Conservation (phyloP, 2,329 filamentous ascomycete species). For the Talaromyces piceae region DNA sequence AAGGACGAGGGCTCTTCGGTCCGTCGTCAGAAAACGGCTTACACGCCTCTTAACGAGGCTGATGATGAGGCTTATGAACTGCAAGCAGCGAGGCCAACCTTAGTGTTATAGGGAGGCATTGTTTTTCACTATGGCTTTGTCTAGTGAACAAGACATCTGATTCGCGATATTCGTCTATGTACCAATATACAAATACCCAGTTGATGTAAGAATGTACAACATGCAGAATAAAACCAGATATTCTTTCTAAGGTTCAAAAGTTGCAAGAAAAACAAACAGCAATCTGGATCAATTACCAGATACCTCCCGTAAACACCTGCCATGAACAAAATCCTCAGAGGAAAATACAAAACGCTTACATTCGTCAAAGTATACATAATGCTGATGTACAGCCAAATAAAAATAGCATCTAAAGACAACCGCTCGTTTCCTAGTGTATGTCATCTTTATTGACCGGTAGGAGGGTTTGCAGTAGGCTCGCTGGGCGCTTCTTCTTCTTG, state of each 20-base stretch:
- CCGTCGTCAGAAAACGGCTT: neutral
- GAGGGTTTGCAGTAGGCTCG: too few relatives aligned
- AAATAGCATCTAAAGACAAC: neutral
- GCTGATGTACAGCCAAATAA: neutral
- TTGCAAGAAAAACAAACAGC: too few relatives aligned
- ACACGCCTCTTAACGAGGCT: neutral
- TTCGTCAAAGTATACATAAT: neutral
- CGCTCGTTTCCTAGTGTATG: neutral
- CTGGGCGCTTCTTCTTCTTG: too few relatives aligned
- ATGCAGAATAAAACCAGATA: neutral
- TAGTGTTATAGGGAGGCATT: neutral
- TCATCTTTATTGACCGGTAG: too few relatives aligned
- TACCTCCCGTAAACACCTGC: too few relatives aligned
- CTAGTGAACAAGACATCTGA: neutral
- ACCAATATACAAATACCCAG: neutral
- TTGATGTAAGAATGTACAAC: neutral
- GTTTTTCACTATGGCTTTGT: neutral
- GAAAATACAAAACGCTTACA: neutral
- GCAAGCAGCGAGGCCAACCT: neutral
- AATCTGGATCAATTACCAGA: too few relatives aligned
- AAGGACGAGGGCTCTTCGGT: neutral
- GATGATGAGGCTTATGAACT: constrained; percentile 1
- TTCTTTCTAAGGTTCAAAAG: neutral
- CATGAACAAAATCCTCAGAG: neutral
- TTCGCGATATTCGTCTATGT: neutral